These are phyloP conservation scores for Sodiomyces alkalinus DNA, from an alignment of 2,329 filamentous ascomycete genomes.

Conservation along the genomic window DNA sequence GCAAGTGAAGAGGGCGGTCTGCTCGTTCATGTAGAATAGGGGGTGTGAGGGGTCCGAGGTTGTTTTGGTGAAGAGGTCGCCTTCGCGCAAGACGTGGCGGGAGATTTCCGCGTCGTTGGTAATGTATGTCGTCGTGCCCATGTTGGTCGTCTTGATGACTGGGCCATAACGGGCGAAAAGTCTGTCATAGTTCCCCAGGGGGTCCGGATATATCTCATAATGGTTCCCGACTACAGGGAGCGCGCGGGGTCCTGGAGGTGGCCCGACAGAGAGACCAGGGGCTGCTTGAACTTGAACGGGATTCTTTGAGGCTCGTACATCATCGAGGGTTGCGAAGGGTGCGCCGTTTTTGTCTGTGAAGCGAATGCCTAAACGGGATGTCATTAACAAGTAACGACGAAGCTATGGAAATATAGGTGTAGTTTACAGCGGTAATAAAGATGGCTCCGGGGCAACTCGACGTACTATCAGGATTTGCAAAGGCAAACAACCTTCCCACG, in stretches of 20 bases:
- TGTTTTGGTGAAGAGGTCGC: slow-evolving; percentile 36
- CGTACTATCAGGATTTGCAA: too few species aligned
- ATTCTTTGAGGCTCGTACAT: too few species aligned
- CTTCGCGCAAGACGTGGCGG: slow-evolving; percentile 29
- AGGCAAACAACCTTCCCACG: too few species aligned
- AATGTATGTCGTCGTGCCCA: slow-evolving; percentile 32
- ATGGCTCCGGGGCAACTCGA: too few species aligned
- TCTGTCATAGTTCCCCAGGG: slow-evolving; percentile 39
- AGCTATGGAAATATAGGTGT: too few species aligned
- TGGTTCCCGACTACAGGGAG: slow-evolving; percentile 36
- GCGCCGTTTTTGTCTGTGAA: too few species aligned
- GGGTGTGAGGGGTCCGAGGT: slow-evolving; percentile 36
- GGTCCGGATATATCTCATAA: slow-evolving; percentile 40
- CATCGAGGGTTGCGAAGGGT: too few species aligned
- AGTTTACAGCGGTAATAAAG: too few species aligned
- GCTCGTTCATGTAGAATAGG: slow-evolving; percentile 21
- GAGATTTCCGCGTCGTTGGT: slow-evolving; percentile 34
- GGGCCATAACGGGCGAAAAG: slow-evolving; percentile 37
- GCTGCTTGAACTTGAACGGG: too few species aligned
- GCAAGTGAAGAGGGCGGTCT: slow-evolving; percentile 28
- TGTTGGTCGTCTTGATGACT: slow-evolving; percentile 33
- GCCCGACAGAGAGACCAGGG: too few species aligned
- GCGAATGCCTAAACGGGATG: too few species aligned
- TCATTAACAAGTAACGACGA: too few species aligned
- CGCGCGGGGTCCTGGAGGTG: slow-evolving; percentile 33